Evolutionary conservation across 163 green algal genomes (phyloP), one percentile per base, ranked within the genome.

Genomic region (Chlamydomonas reinhardtii): DNA sequence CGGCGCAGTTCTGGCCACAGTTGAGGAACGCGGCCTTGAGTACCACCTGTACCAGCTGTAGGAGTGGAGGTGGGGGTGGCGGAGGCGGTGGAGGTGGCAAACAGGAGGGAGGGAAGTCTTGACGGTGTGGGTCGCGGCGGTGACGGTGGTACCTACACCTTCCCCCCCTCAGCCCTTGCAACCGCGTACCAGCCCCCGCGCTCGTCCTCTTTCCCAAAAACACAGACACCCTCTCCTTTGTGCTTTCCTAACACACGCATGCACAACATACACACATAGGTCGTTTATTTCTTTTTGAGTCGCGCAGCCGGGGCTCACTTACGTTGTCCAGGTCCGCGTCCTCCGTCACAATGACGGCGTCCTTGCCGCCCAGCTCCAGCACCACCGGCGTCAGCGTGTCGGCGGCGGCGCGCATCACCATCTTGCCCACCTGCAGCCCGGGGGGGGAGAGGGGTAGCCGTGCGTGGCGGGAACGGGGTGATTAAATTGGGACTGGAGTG

Each of bases 361-460:
- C 97, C 92, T 99, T 99, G 39, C 98, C 98, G 24, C 98, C 98
- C 56, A 99, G 95, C 94, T 99, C 98, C 81, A 99, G 93, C 59
- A 96, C 94, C 39, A 99, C 96, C 5, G 97, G 97, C 9, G 97
- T 99, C 62, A 99, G 92, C 34, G 92, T 98, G n/a, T 94, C 92
- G 12, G 96, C 94, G 1, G 97, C 97, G 1, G 95, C 93, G 19
- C 86, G 90, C 97, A 99, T 98, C 12, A 99, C 96, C 86, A 91
- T 87, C 77, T 91, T 91, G 71, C 89, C 89, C 25, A 93, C 87
- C 66, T 86, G 69, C 22, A 70, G 90, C n/a, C 73, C 87, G n/a
- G 66, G 86, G 86, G 31, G 91, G 79, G 83, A 91, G 91, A 52
- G 90, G 83, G 37, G 78, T 72, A 83, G 92, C n/a, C n/a, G n/a